Evolutionary conservation across 257 asterid species (phyloP), one percentile per base, ranked within the genome.

Genomic region (Datura wrightii): DNA sequence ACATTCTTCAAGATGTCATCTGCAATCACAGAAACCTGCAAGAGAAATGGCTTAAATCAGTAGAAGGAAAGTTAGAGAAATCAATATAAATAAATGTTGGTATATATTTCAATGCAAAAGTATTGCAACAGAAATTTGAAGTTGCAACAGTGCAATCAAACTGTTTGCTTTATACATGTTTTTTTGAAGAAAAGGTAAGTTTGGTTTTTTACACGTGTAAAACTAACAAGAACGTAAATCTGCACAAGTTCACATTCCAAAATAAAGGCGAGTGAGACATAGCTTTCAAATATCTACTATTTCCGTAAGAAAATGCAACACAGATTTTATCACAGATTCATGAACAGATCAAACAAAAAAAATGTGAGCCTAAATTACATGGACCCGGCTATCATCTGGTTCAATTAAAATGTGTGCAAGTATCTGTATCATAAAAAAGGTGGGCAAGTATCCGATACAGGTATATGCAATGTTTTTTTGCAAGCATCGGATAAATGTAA

Each of bases 1-100:
- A 97, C 97, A 84, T 95, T 94, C 92, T 97, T 95, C 85, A 95
- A 88, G 90, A 97, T 93, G 86, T 97, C 99, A 92, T 97, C 99
- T 41, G 99, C 99, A 86, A 97, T 79, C 92, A 95, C 97, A 82
- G 99, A 91, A 87, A 97, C 98, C 99, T 97, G 91, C 87, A 88
- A 87, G 42, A 50, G 34, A 19, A 42, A 83, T 67, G 59, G 53
- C 42, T 44, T 62, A 80, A 42, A 86, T 31, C 83, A 86, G 48
- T 78, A 85, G 16, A 59, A 71, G 79, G 60, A 81, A 41, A 74
- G 80, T 19, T 53, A 16, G 39, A 67, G 69, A 59, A 42, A 60
- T 54, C 31, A 59, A 50, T 48, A 31, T 39, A 34, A 50, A 63
- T 53, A 78, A 34, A 6, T 50, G 34, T 4, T 15, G 48, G 63